Evolutionary conservation across 2,329 filamentous ascomycete genomes (phyloP).

Genomic region (Pseudocercospora pini-densiflorae): DNA sequence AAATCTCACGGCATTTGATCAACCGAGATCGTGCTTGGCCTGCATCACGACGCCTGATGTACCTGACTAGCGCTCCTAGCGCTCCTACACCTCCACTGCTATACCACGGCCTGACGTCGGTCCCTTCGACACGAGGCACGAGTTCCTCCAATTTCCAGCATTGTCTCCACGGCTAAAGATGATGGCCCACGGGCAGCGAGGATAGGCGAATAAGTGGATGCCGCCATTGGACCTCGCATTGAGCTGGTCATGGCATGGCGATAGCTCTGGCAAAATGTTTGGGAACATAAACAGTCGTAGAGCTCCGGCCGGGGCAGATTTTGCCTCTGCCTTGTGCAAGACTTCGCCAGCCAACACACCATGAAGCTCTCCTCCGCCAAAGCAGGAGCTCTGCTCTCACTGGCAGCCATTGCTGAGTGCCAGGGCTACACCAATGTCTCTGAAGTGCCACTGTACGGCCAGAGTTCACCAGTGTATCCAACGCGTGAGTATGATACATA

Average conservation of each 20-base stretch:
- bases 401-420: conserved; percentile 15
- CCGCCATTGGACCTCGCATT: background rate
- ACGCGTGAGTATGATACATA: conserved; percentile 29
- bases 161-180: background rate
- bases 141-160: background rate
- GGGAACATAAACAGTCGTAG: background rate
- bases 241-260: background rate
- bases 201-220: conserved; percentile 4
- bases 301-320: background rate
- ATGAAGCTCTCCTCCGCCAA: conserved; percentile 22
- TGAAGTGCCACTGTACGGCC: conserved; percentile 26
- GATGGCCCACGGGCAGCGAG: conserved; percentile 2
- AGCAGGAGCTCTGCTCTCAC: conserved; percentile 25
- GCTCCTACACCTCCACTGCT: conserved; percentile 8
- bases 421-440: conserved; percentile 27
- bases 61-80: conserved; percentile 4
- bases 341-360: background rate
- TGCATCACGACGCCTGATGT: conserved; percentile 6
- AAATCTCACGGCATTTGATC: background rate
- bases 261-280: conserved; percentile 1
- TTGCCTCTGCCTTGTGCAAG: conserved; percentile 1
- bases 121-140: conserved; percentile 5
- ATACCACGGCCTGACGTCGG: conserved; percentile 12
- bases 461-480: conserved; percentile 36
- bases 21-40: conserved; percentile 8